Percentiles rank a stretch among this genome's conserved stretches.
Evolutionary conservation across 805 yeast species (phyloP).

Genomic region (Metschnikowia continentalis): DNA sequence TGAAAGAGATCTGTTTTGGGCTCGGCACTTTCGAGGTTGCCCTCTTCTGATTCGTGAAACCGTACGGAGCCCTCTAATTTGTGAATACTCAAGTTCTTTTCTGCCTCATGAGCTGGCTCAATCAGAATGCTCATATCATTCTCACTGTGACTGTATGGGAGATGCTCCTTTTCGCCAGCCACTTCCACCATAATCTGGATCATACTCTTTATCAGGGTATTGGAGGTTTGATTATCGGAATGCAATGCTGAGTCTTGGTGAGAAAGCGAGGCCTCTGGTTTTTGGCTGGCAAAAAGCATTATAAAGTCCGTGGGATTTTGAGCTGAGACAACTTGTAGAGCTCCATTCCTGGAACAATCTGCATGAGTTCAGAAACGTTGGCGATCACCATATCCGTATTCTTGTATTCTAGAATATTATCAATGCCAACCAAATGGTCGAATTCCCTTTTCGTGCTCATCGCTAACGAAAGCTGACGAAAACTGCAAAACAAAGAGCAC

Average conservation of each 20-base stretch:
- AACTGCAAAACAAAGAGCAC: slow-evolving; percentile 25
- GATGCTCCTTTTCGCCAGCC: not conserved
- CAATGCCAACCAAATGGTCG: slow-evolving; percentile 31
- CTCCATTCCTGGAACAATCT: slow-evolving; percentile 22
- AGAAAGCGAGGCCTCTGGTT: not conserved
- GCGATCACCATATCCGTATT: slow-evolving; percentile 13
- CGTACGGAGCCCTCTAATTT: not conserved
- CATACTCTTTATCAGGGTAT: not conserved
- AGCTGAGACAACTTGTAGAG: slow-evolving; percentile 24
- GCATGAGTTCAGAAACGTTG: slow-evolving; percentile 26
- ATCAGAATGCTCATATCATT: not conserved
- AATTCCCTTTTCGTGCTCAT: slow-evolving; percentile 28
- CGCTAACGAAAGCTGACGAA: slow-evolving; percentile 10
- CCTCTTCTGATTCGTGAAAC: not conserved
- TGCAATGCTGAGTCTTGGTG: not conserved
- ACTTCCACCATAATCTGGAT: not conserved
- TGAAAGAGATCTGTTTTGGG: slow-evolving; percentile 6
- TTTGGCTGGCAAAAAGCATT: slow-evolving; percentile 24
- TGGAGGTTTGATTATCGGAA: not conserved
- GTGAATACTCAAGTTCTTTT: not conserved
- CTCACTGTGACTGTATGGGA: not conserved
- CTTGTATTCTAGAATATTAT: slow-evolving; percentile 17
- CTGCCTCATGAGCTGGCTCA: not conserved
- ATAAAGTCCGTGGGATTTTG: slow-evolving; percentile 31
- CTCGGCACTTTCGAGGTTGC: not conserved